Evolutionary conservation across 2,329 filamentous ascomycete species (phyloP).

Genomic region (Phyllosticta paracitricarpa): DNA sequence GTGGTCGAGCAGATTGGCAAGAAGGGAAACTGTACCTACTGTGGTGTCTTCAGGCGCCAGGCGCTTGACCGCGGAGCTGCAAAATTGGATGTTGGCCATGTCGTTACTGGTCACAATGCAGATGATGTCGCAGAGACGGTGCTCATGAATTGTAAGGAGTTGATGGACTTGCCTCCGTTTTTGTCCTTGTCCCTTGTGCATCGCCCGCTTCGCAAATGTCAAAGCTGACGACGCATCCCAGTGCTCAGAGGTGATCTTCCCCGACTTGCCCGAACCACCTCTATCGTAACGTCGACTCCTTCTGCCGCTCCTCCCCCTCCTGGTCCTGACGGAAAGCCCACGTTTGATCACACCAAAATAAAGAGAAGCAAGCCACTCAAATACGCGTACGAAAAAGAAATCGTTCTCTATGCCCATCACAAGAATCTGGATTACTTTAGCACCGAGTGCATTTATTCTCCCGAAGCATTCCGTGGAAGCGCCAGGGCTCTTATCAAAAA

Average conservation of each 20-base stretch:
- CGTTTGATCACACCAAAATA: conserved; percentile 56
- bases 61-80: conserved; percentile 88
- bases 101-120: conserved; percentile 95
- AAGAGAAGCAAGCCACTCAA: conserved; percentile 95
- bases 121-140: conserved; percentile 97
- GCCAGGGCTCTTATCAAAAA: conserved; percentile 91
- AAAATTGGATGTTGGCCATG: conserved; percentile 76
- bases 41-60: conserved; percentile 89
- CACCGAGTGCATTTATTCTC: conserved; percentile 96
- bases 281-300: conserved; percentile 59
- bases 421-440: conserved; percentile 97
- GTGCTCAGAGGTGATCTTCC: conserved; percentile 81
- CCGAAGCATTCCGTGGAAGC: conserved; percentile 89
- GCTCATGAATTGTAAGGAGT: conserved; percentile 67
- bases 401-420: conserved; percentile 94
- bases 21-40: conserved; percentile 98
- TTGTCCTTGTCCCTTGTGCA: background rate
- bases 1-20: conserved; percentile 94
- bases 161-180: background rate
- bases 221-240: conserved; percentile 12
- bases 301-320: conserved; percentile 45
- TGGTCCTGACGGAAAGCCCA: conserved; percentile 10
- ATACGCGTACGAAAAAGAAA: conserved; percentile 98
- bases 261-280: conserved; percentile 77
- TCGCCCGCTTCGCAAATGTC: background rate